Evolutionary conservation across 129 eudicot species (phyloP).

Genomic region (Saussurea involucrata): DNA sequence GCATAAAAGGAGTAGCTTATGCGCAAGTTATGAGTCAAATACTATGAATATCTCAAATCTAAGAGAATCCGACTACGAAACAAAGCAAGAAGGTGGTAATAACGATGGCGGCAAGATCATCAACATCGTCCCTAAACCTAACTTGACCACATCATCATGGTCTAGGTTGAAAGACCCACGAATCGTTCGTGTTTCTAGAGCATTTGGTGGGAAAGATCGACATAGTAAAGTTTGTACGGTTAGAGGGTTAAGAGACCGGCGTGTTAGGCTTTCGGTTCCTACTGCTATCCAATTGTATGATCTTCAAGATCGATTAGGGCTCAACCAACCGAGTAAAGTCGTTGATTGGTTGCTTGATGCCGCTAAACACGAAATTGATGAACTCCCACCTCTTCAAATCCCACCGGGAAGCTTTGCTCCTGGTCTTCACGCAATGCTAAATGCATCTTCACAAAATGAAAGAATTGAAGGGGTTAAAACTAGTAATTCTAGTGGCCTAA

Average conservation of each 20-base stretch:
- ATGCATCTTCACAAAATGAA: constrained; percentile 19
- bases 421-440: constrained; percentile 31
- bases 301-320: constrained; percentile 88
- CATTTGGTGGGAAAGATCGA: constrained; percentile 87
- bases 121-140: not conserved
- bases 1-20: constrained; percentile 16
- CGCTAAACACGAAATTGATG: constrained; percentile 73
- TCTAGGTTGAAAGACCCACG: constrained; percentile 86
- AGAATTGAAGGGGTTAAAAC: constrained; percentile 16
- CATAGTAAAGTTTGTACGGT: constrained; percentile 96
- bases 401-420: constrained; percentile 54
- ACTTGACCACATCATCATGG: constrained; percentile 61
- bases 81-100: constrained; percentile 35
- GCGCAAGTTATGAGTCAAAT: constrained; percentile 21
- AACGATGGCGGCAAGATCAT: constrained; percentile 11
- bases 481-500: constrained; percentile 11
- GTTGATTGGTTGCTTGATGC: constrained; percentile 88
- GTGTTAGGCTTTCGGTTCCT: constrained; percentile 87
- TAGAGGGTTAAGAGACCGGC: constrained; percentile 73
- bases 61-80: constrained; percentile 26
- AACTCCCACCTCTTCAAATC: constrained; percentile 85
- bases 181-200: constrained; percentile 82
- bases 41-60: constrained; percentile 37
- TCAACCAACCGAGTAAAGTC: constrained; percentile 85
- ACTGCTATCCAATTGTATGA: constrained; percentile 89